Conservation (phyloP, 148 eudicot genomes). For the Nepenthes gracilis region DNA sequence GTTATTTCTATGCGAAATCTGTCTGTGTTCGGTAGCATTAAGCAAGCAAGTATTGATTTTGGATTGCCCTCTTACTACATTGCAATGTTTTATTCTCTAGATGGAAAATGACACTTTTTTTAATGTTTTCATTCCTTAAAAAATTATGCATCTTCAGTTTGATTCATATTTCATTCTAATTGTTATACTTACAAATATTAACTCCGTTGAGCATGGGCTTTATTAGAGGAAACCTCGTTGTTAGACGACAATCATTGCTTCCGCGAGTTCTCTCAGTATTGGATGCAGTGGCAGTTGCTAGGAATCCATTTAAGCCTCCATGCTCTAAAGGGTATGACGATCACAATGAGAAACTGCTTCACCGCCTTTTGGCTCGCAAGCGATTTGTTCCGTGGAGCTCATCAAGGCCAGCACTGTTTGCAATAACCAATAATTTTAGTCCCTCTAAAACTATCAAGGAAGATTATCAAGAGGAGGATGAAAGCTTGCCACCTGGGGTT, state of each 20-base stretch:
- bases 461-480: slow-evolving; percentile 34
- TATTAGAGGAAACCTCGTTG: slow-evolving; percentile 62
- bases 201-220: no score
- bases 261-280: slow-evolving; percentile 77
- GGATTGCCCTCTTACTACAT: no score
- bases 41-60: no score
- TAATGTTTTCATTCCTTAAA: no score
- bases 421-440: slow-evolving; percentile 25
- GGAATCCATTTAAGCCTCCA: slow-evolving; percentile 90
- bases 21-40: no score
- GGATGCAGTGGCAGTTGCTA: slow-evolving; percentile 52
- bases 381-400: slow-evolving; percentile 93
- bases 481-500: slow-evolving; percentile 53
- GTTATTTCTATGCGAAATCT: no score
- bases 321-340: slow-evolving; percentile 37
- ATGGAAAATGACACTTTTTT: no score
- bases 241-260: slow-evolving; percentile 69
- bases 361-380: slow-evolving; percentile 84
- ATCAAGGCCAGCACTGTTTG: slow-evolving; percentile 31
- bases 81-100: no score
- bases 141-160: no score
- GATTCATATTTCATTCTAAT: no score
- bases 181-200: no score
- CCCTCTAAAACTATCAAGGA: slow-evolving; percentile 24
- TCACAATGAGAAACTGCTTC: slow-evolving; percentile 46